These are phyloP conservation scores for Heliocybe sulcata DNA, from an alignment of 1,284 basidiomycete species.

Conservation along the genomic window DNA sequence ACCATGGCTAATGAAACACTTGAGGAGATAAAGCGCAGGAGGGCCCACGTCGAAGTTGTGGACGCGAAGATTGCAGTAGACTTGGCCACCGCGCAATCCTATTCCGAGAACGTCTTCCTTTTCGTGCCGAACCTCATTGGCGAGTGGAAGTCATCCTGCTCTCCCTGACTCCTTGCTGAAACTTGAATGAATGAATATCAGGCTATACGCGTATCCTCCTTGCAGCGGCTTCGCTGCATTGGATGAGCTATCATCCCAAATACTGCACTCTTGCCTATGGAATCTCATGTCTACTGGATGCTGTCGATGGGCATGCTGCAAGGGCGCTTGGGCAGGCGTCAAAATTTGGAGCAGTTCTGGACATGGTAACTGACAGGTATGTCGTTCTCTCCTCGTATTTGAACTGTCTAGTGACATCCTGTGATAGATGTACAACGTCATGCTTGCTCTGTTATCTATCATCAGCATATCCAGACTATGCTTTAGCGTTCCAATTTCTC, in stretches of 20 bases:
- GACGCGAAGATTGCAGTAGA: conserved; percentile 78
- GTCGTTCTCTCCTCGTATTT: conserved; percentile 15
- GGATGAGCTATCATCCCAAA: conserved; percentile 93
- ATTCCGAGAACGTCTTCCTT: conserved; percentile 90
- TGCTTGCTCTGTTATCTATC: conserved; percentile 93
- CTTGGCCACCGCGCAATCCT: conserved; percentile 76
- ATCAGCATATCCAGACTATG: conserved; percentile 78
- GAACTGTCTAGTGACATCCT: neutral
- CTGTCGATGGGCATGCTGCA: conserved; percentile 94
- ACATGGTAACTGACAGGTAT: conserved; percentile 99
- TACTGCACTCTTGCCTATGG: conserved; percentile 89
- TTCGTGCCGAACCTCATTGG: conserved; percentile 97
- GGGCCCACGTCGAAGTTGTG: conserved; percentile 45
- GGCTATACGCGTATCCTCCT: conserved; percentile 91
- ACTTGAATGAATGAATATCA: conserved; percentile 19
- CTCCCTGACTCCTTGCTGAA: neutral
- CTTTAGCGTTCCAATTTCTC: conserved; percentile 88
- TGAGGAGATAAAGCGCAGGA: neutral
- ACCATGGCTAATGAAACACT: neutral
- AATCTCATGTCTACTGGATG: conserved; percentile 92
- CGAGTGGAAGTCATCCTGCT: conserved; percentile 23
- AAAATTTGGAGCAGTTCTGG: conserved; percentile 96
- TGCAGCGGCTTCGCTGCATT: conserved; percentile 86
- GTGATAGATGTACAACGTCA: conserved; percentile 84
- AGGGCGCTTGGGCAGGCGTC: conserved; percentile 84